phyloP scores from a whole-genome alignment of 208 protist species.

The Acanthamoeba castellanii region DNA sequence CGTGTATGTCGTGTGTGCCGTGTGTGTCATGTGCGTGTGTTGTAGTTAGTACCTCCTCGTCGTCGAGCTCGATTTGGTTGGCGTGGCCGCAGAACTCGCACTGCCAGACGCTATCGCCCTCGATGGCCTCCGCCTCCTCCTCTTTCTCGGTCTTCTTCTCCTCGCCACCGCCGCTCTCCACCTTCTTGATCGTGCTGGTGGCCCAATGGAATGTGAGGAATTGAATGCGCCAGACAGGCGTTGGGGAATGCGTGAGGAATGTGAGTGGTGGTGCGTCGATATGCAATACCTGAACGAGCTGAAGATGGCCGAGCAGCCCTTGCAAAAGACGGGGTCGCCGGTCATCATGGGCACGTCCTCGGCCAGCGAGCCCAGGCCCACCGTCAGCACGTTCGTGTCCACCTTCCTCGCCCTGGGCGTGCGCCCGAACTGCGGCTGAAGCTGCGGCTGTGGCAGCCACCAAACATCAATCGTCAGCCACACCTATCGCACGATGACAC shows the following conservation, averaged over 20 bases:
- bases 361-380: conserved; percentile 62
- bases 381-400: conserved; percentile 79
- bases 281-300: conserved; percentile 18
- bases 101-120: conserved; percentile 16
- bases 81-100: conserved; percentile 83
- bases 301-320: conserved; percentile 76
- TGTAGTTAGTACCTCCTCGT: conserved; percentile 44
- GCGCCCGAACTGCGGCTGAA: not conserved
- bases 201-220: not conserved
- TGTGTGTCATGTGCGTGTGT: too few relatives aligned
- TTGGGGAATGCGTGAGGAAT: too few relatives aligned
- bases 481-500: not conserved
- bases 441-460: not conserved
- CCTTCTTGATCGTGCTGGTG: not conserved
- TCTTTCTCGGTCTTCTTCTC: not conserved
- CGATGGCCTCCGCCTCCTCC: not conserved
- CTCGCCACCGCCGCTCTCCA: not conserved
- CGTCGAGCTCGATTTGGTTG: conserved; percentile 71
- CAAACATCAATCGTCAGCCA: not conserved
- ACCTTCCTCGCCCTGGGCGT: not conserved
- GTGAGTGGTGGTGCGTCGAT: not conserved
- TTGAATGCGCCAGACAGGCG: not conserved
- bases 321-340: conserved; percentile 81
- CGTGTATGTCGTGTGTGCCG: too few relatives aligned
- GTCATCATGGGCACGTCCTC: conserved; percentile 65